These are phyloP conservation scores for Ceratobasidium sp. DNA, from an alignment of 1,284 basidiomycete genomes.

Conservation along the genomic window DNA sequence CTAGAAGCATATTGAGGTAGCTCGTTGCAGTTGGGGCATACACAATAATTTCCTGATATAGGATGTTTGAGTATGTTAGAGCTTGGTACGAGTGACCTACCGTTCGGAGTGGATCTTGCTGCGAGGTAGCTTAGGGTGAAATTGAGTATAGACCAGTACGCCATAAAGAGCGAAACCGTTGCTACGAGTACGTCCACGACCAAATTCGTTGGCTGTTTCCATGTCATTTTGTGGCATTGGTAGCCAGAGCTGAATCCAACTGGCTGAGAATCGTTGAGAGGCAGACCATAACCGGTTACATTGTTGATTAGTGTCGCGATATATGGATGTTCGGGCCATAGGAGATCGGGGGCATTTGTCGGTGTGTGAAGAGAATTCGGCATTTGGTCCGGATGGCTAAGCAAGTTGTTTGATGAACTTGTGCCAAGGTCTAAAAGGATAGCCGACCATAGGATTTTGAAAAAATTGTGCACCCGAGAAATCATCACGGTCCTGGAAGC, in stretches of 20 bases:
- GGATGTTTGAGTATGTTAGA: too few species aligned
- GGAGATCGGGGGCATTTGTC: too few species aligned
- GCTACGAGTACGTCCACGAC: constrained; percentile 15
- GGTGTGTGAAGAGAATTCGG: too few species aligned
- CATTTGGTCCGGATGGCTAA: background rate
- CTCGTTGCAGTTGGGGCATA: too few species aligned
- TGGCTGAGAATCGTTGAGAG: background rate
- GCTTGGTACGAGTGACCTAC: background rate
- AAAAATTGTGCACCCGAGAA: too few species aligned
- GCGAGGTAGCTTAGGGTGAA: background rate
- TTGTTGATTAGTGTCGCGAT: background rate
- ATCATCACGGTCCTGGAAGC: too few species aligned
- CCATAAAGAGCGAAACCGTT: constrained; percentile 2
- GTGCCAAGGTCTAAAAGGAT: constrained; percentile 10
- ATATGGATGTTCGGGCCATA: too few species aligned
- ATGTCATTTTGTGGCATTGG: background rate
- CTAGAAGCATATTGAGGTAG: too few species aligned
- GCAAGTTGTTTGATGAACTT: background rate
- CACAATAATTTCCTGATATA: too few species aligned
- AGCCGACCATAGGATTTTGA: background rate
- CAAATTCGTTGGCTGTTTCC: background rate
- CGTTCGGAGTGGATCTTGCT: background rate
- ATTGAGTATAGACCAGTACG: background rate
- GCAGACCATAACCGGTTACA: background rate
- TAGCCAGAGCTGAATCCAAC: background rate